These are phyloP conservation scores for Knoxdaviesia proteae DNA, from an alignment of 2,329 filamentous ascomycete genomes.

Conservation along the genomic window DNA sequence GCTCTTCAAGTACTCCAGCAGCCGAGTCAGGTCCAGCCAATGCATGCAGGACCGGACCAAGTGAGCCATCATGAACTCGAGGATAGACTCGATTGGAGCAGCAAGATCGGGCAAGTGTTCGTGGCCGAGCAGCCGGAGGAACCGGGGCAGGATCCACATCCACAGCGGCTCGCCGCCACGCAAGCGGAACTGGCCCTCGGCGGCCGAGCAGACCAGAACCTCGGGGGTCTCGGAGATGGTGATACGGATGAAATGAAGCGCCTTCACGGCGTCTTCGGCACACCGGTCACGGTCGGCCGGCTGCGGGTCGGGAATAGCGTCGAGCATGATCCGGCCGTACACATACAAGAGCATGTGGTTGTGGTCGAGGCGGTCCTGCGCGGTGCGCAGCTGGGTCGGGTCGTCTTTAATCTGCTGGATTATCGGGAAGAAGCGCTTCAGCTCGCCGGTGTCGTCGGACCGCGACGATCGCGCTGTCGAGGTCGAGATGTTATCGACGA, in stretches of 20 bases:
- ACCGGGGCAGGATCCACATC: conserved; percentile 40
- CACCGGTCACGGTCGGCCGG: conserved; percentile 34
- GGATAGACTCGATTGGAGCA: conserved; percentile 29
- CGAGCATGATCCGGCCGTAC: conserved; percentile 59
- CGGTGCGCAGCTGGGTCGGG: conserved; percentile 32
- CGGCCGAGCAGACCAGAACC: conserved; percentile 32
- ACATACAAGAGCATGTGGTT: conserved; percentile 77
- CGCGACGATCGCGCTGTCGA: conserved; percentile 30
- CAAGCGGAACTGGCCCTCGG: conserved; percentile 21
- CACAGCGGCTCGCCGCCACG: conserved; percentile 41
- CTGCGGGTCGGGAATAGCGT: conserved; percentile 47
- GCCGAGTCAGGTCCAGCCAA: conserved; percentile 22
- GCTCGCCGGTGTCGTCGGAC: conserved; percentile 48
- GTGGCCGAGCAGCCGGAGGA: conserved; percentile 35
- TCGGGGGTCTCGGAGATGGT: conserved; percentile 56
- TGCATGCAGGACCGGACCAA: conserved; percentile 21
- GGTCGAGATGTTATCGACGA: conserved; percentile 61
- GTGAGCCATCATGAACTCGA: conserved; percentile 25
- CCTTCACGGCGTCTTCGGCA: conserved; percentile 38
- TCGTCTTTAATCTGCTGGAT: conserved; percentile 34
- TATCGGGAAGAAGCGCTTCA: conserved; percentile 45
- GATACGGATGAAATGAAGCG: conserved; percentile 55
- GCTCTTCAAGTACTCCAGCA: conserved; percentile 28
- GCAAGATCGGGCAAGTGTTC: conserved; percentile 23
- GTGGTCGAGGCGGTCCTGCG: conserved; percentile 48